phyloP scores from a whole-genome alignment of 768 basidiomycete genomes.

The Xerocomus potaroensis region DNA sequence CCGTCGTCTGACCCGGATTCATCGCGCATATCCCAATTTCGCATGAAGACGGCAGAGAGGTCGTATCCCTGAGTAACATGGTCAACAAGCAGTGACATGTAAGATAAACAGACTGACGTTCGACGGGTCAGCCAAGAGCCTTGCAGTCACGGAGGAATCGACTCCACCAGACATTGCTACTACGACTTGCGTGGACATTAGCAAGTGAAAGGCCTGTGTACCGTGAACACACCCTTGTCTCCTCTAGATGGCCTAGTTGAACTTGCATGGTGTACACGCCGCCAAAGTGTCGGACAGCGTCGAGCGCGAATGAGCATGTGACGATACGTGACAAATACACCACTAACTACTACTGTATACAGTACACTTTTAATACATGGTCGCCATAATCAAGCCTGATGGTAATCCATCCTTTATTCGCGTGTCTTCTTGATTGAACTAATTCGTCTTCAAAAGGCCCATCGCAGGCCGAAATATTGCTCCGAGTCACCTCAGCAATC shows the following conservation, averaged over 20 bases:
- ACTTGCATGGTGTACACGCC: constrained; percentile 10
- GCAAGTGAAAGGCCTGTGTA: background rate
- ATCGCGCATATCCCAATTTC: constrained; percentile 90
- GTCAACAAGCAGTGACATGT: background rate
- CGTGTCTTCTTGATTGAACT: background rate
- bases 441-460: constrained; percentile 42
- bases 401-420: too few species aligned
- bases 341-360: too few species aligned
- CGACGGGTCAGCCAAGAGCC: constrained; percentile 51
- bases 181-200: constrained; percentile 49
- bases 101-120: constrained; percentile 39
- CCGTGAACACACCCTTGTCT: constrained; percentile 23
- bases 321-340: background rate
- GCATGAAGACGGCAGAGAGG: constrained; percentile 89
- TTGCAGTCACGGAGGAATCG: constrained; percentile 88
- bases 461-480: constrained; percentile 85
- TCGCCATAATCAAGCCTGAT: constrained; percentile 39
- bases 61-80: constrained; percentile 58
- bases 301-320: constrained; percentile 11
- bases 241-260: constrained; percentile 20
- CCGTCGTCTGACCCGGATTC: constrained; percentile 75
- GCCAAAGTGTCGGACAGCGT: constrained; percentile 8
- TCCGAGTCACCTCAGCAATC: constrained; percentile 91
- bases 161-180: constrained; percentile 96
- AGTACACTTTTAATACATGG: constrained; percentile 25